Evolutionary conservation across 1,139 yeast genomes (phyloP), one percentile per base, ranked within the genome.

Genomic region (Yamadazyma atmosphaerica): DNA sequence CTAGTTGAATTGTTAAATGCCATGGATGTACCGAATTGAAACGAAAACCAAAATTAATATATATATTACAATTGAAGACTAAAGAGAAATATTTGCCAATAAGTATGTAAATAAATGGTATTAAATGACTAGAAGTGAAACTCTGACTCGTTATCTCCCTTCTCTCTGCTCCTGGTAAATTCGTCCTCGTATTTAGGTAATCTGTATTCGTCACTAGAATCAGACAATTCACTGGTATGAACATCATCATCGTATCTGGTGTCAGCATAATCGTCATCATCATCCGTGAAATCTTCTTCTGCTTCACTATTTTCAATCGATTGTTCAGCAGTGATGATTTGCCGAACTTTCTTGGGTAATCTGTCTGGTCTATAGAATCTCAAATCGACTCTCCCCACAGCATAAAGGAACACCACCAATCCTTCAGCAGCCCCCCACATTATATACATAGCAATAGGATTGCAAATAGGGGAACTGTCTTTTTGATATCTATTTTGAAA

Each of bases 331-430:
- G 77, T 71, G 34, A 69, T 61, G 33, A 71, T 68, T 16, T 60
- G 47, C 39, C 74, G 54, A 15, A 71, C 74, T 37, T 58, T 60
- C 25, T 53, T 46, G 6, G 76, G 74, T 40, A 78, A 61, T 42
- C 62, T 59, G 52, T 83, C 92, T 17, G 92, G 92, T 58, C 87
- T 79, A 69, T 85, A 85, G 63, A 85, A 85, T 55, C 94, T 72
- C 51, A 85, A 70, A 56, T 85, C 94, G 36, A 82, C 77, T 55
- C 94, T 70, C 31, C 81, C 80, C 21, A 80, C 58, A 33, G 85
- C 58, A 58, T 80, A 81, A 33, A 81, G 41, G 5, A 79, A 45
- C 41, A 80, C 72, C 41, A 82, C 75, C 21, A 81, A 46, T 0
- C 72, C 71, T 61, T 86, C 94, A 31, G 81, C 65, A 4, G 73